Evolutionary conservation across 495 filamentous ascomycete genomes (phyloP).

Genomic region (Delitschia confertaspora): DNA sequence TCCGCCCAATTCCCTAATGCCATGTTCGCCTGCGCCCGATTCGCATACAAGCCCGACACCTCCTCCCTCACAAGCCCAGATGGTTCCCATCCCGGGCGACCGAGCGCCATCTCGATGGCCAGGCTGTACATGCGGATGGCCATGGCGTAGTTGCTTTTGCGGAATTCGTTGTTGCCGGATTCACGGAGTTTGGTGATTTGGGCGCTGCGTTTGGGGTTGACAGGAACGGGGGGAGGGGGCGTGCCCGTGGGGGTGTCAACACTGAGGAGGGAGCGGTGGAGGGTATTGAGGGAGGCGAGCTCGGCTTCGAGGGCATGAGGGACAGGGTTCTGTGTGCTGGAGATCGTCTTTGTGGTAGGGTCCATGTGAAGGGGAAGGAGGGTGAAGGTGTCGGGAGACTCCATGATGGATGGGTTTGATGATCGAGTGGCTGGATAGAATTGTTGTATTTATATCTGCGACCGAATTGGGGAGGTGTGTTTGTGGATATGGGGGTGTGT

Average conservation of each 20-base stretch:
- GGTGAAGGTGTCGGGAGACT: constrained; percentile 66
- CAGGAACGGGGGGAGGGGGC: constrained; percentile 27
- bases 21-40: constrained; percentile 88
- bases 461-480: no score
- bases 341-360: constrained; percentile 59
- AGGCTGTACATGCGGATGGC: constrained; percentile 74
- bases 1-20: constrained; percentile 68
- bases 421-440: no score
- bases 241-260: constrained; percentile 29
- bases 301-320: constrained; percentile 29
- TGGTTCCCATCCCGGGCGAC: constrained; percentile 81
- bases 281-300: constrained; percentile 33
- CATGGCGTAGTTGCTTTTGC: constrained; percentile 62
- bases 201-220: constrained; percentile 40
- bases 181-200: constrained; percentile 88
- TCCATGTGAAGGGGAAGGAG: constrained; percentile 75
- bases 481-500: no score
- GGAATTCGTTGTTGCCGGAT: constrained; percentile 69
- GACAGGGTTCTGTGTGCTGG: constrained; percentile 13
- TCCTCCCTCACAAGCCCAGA: constrained; percentile 73
- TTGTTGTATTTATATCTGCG: no score
- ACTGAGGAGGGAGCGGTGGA: constrained; percentile 32
- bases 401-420: no score
- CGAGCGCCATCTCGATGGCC: constrained; percentile 78
- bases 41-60: constrained; percentile 64